A percentile compares a stretch with the other conserved stretches of the same genome.
Evolutionary conservation across 176 grass and related monocot species (phyloP).

Genomic region (Aegilops tauschii): DNA sequence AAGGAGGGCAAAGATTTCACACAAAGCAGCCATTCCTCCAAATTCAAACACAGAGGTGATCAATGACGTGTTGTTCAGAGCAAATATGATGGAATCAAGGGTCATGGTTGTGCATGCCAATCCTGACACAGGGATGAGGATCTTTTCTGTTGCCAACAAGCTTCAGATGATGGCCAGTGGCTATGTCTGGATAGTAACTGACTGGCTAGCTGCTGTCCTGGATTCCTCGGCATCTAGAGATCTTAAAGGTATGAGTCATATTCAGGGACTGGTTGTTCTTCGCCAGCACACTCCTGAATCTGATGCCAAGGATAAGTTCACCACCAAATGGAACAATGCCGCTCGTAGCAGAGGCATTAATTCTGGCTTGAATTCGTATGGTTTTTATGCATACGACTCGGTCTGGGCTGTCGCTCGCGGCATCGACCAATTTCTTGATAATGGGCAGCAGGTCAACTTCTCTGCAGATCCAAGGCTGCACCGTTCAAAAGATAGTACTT

Average conservation of each 20-base stretch:
- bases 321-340: constrained; percentile 52
- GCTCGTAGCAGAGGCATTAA: constrained; percentile 28
- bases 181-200: constrained; percentile 84
- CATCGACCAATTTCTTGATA: constrained; percentile 51
- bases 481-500: constrained; percentile 44
- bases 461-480: constrained; percentile 54
- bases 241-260: constrained; percentile 39
- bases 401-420: constrained; percentile 65
- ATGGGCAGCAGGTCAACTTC: constrained; percentile 48
- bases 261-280: constrained; percentile 67
- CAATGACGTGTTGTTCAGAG: constrained; percentile 43
- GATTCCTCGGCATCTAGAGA: constrained; percentile 42
- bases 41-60: constrained; percentile 42
- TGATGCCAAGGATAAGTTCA: constrained; percentile 49
- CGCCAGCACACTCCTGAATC: constrained; percentile 56
- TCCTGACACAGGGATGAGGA: constrained; percentile 59
- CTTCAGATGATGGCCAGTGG: constrained; percentile 55
- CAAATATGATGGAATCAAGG: constrained; percentile 81
- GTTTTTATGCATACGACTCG: constrained; percentile 74
- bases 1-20: constrained; percentile 56
- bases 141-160: constrained; percentile 60
- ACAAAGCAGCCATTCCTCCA: constrained; percentile 60
- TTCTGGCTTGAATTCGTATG: constrained; percentile 58
- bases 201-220: constrained; percentile 74
- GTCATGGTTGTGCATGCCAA: constrained; percentile 70